phyloP scores from a whole-genome alignment of 352 stramenopile genomes.

The Ophiocytium majus region DNA sequence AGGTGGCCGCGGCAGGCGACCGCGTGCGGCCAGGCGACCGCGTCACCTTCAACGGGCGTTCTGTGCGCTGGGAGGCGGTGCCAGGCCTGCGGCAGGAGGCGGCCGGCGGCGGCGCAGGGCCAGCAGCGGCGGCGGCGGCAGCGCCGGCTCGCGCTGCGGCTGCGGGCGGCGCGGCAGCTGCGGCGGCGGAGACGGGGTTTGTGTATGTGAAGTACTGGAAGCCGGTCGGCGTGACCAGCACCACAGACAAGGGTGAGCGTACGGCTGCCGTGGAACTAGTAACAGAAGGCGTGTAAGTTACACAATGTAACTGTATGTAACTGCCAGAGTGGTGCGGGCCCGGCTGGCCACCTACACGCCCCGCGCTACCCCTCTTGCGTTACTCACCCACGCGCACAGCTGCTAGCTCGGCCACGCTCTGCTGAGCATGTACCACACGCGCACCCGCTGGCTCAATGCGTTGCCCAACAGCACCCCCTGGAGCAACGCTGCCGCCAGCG shows the following conservation, averaged over 20 bases:
- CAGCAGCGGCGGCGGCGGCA: background rate
- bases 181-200: conserved; percentile 5
- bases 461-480: no score
- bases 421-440: no score
- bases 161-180: background rate
- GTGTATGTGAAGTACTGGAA: conserved; percentile 73
- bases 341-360: background rate
- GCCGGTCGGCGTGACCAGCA: conserved; percentile 62
- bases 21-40: conserved; percentile 25
- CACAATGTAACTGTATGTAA: background rate
- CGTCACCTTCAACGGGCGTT: conserved; percentile 38
- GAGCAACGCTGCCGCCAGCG: no score
- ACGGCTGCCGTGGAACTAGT: no score
- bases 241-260: conserved; percentile 64
- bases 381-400: no score
- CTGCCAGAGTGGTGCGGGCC: no score
- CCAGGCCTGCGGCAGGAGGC: background rate
- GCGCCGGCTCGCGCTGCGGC: background rate
- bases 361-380: no score
- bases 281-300: no score
- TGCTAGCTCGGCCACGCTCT: no score
- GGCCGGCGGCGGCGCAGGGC: background rate
- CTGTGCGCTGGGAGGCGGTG: conserved; percentile 29
- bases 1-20: background rate
- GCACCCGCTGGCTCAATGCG: no score